Evolutionary conservation across 257 asterid genomes (phyloP), one percentile per base, ranked within the genome.

Genomic region (Gentiana straminea): DNA sequence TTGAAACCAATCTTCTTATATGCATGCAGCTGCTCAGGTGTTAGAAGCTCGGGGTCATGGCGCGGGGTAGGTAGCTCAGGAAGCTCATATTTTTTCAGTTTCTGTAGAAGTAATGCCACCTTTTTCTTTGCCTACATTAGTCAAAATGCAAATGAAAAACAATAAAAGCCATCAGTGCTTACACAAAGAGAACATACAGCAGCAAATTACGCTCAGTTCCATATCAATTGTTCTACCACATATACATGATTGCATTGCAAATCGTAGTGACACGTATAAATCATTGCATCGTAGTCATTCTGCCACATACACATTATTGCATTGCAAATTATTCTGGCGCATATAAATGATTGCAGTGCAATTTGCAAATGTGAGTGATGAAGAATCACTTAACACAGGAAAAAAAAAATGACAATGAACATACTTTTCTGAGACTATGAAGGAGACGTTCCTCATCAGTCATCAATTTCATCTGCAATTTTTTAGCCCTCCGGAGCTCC

Each of bases 51-150:
- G 3, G 99, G 99, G 70, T 92, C 97, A 52, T 92, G 99, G 49
- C 91, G 81, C 5, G 95, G 94, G 58, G 87, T 49, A 41, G 99
- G 99, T 71, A 92, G 84, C 70, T 92, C 99, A 1, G 99, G 99
- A 53, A 92, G 77, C 76, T 92, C 99, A 8, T 85, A 88, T 77
- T 88, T 92, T 59, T 88, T 85, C 76, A 92, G 84, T 83, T 88
- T 92, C 71, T 88, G 95, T 50, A 92, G 89, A 61, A 88, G 97
- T 73, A 92, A 73, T 7, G 99, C 94, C 24, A 89, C 97, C 69
- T 92, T 92, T 75, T 92, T 92, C 94, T 85, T 92, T 55, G 99
- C 99, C 99, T 92, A 72, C 48, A 70, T 68, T 66, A 68, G 80
- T 66, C 63, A 68, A 72, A 68, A 62, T 55, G 51, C 52, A 57